Evolutionary conservation across 140 eudicot species (phyloP), one percentile per base, ranked within the genome.

Genomic region (Stevia rebaudiana): DNA sequence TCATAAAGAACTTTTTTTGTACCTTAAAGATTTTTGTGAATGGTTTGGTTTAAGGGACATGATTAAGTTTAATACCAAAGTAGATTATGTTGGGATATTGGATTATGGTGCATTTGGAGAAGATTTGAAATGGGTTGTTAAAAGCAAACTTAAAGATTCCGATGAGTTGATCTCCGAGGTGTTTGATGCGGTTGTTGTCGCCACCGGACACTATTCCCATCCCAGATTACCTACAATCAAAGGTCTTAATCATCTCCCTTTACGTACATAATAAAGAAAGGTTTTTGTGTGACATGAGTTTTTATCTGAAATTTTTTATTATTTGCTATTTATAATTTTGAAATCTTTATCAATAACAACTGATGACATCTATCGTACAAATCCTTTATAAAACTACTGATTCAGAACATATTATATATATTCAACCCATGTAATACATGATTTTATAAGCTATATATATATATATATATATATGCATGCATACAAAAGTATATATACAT

Each of bases 181-280:
- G 31, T 90, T 79, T 61, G 97, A 90, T 66, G 97, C 95, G n/a
- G 94, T 90, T 72, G 95, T 90, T 63, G 97, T 90, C 11, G 95
- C 97, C 76, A 77, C 90, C 16, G 97, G 97, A 13, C 97, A 90
- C 24, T 90, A 90, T 49, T 84, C 97, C 43, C 82, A 90, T 22
- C 95, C 95, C 41, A 64, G 88, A 75, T 52, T 90, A 77, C 97
- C 97, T 8, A 50, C 71, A 30, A 84, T 90, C 16, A 82, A 83
- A 86, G 97, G 97, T 85, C 19, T 22, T 46, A 22, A 72, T 1
- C 55, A 31, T 31, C 33, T 63, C 28, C 22, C 24, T 61, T 46
- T 24, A 33, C 59, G 55, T 63, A n/a, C n/a, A n/a, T n/a, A n/a
- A n/a, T n/a, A n/a, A n/a, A n/a, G n/a, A n/a, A n/a, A n/a, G n/a